Percentiles rank a stretch among this genome's conserved stretches.
Conservation (phyloP, 2,329 filamentous ascomycete species). For the Aspergillus udagawae region DNA sequence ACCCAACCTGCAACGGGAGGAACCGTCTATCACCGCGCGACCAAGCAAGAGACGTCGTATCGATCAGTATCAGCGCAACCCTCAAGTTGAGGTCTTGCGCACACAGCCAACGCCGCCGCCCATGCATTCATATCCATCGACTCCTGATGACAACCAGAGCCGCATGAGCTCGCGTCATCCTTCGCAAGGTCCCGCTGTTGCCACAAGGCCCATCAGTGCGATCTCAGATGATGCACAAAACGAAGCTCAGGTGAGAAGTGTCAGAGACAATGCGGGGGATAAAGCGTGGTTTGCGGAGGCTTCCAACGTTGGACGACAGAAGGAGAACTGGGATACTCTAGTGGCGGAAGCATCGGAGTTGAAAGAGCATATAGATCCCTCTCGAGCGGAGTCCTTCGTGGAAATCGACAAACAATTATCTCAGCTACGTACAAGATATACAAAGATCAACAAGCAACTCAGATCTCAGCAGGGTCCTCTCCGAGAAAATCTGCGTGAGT, state of each 20-base stretch:
- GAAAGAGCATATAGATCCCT: background rate
- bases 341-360: conserved; percentile 5
- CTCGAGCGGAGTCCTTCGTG: background rate
- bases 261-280: background rate
- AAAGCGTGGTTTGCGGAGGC: conserved; percentile 16
- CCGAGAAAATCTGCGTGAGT: conserved; percentile 1
- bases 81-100: background rate
- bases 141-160: background rate
- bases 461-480: background rate
- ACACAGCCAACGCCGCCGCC: background rate
- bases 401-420: conserved; percentile 3
- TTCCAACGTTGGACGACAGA: conserved; percentile 14
- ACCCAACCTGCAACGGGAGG: background rate
- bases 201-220: background rate
- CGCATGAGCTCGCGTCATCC: background rate
- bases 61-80: background rate
- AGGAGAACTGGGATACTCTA: conserved; percentile 19
- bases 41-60: background rate
- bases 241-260: background rate
- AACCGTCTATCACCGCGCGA: background rate
- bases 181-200: background rate
- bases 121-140: background rate
- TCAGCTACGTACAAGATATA: conserved; percentile 3
- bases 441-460: background rate
- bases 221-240: background rate